These are phyloP conservation scores for Calonectria fujianensis DNA, from an alignment of 2,329 filamentous ascomycete genomes.

Conservation along the genomic window DNA sequence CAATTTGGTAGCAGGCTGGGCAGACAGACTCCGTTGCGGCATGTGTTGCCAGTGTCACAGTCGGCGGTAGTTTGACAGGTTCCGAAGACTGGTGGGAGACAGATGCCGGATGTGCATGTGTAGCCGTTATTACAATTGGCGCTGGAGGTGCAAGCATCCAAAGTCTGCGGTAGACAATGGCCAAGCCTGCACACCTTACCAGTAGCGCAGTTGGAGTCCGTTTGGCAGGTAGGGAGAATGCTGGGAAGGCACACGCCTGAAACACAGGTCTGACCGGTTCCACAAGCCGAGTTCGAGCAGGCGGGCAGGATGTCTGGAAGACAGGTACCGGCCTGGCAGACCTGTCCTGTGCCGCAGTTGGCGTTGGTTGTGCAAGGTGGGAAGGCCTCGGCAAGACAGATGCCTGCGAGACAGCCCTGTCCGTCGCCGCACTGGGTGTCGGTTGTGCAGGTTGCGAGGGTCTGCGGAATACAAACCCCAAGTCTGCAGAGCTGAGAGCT, in stretches of 20 bases:
- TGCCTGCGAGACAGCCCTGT: slow-evolving; percentile 14
- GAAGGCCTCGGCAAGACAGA: slow-evolving; percentile 27
- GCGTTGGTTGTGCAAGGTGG: not conserved
- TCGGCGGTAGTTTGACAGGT: not conserved
- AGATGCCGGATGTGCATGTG: slow-evolving; percentile 27
- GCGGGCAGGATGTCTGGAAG: slow-evolving; percentile 14
- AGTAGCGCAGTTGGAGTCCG: slow-evolving; percentile 26
- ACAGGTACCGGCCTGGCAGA: slow-evolving; percentile 29
- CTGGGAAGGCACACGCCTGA: slow-evolving; percentile 27
- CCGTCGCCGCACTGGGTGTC: slow-evolving; percentile 17
- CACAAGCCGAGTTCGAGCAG: not conserved
- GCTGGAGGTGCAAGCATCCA: slow-evolving; percentile 3
- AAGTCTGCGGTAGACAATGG: slow-evolving; percentile 17
- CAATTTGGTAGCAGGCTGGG: slow-evolving; percentile 15
- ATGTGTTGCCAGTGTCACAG: slow-evolving; percentile 27
- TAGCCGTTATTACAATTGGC: not conserved
- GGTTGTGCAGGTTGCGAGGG: not conserved
- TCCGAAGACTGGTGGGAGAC: slow-evolving; percentile 15
- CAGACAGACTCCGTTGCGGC: slow-evolving; percentile 21
- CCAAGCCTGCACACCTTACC: slow-evolving; percentile 35
- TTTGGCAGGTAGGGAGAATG: slow-evolving; percentile 12
- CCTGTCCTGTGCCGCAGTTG: slow-evolving; percentile 17
- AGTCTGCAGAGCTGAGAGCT: slow-evolving; percentile 11
- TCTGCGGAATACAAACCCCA: slow-evolving; percentile 30
- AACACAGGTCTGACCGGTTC: not conserved